Percentiles rank a stretch among this genome's conserved stretches.
These are phyloP conservation scores for Parsonsia alboflavescens DNA, from an alignment of 257 asterid species.

Conservation along the genomic window DNA sequence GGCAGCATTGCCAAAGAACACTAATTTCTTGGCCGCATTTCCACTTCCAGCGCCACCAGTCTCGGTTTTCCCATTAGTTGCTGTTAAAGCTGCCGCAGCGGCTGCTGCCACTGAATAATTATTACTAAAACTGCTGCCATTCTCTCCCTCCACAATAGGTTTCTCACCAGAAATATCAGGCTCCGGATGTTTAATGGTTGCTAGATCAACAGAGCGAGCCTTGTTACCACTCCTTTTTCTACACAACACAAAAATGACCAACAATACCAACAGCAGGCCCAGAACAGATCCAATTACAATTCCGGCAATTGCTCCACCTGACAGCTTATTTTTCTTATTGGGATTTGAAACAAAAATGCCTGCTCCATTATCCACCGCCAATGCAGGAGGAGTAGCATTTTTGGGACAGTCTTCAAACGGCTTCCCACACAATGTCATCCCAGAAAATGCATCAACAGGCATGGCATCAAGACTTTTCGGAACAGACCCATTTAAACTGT, in stretches of 20 bases:
- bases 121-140: conserved; percentile 16
- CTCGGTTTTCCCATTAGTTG: conserved; percentile 21
- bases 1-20: conserved; percentile 23
- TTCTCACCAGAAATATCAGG: conserved; percentile 36
- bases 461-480: conserved; percentile 39
- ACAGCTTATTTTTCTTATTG: conserved; percentile 30
- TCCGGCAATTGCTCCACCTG: conserved; percentile 84
- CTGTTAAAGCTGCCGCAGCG: conserved; percentile 6
- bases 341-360: conserved; percentile 13
- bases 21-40: conserved; percentile 27
- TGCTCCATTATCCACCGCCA: conserved; percentile 17
- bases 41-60: conserved; percentile 15
- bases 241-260: conserved; percentile 49
- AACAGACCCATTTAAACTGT: conserved; percentile 55
- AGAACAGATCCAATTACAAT: conserved; percentile 70
- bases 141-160: conserved; percentile 30
- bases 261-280: conserved; percentile 42
- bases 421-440: conserved; percentile 54
- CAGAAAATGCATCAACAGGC: conserved; percentile 38
- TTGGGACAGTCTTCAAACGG: conserved; percentile 38
- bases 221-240: conserved; percentile 57
- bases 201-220: conserved; percentile 45
- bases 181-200: conserved; percentile 48
- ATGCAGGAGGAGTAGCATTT: conserved; percentile 32
- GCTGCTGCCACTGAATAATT: conserved; percentile 15